Percentiles rank a stretch among this genome's conserved stretches.
Evolutionary conservation across 208 protist genomes (phyloP).

Genomic region (Wallacemonas rigidus): DNA sequence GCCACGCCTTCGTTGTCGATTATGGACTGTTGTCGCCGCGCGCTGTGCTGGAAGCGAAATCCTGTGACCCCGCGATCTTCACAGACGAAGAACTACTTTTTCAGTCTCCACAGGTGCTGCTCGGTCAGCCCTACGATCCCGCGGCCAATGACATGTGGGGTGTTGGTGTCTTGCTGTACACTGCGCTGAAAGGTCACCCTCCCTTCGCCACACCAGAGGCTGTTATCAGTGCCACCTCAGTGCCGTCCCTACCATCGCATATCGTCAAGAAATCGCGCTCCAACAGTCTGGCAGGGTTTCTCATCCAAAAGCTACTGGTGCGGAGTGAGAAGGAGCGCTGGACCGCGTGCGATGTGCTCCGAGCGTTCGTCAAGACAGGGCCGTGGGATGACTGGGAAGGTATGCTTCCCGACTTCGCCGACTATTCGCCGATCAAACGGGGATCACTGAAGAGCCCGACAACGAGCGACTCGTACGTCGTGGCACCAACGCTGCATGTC

Average conservation of each 20-base stretch:
- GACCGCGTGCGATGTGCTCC: conserved; percentile 1
- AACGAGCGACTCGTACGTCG: background rate
- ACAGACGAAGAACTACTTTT: background rate
- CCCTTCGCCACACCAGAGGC: background rate
- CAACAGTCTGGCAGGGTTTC: background rate
- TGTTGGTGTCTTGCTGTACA: conserved; percentile 3
- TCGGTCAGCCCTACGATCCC: background rate
- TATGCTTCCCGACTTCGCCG: background rate
- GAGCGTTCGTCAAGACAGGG: background rate
- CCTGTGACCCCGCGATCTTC: background rate
- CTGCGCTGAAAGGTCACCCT: background rate
- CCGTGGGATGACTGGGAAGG: background rate
- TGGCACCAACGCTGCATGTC: background rate
- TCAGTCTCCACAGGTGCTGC: conserved; percentile 11
- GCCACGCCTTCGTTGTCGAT: conserved; percentile 1
- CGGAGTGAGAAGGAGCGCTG: background rate
- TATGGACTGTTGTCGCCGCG: background rate
- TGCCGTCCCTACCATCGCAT: background rate
- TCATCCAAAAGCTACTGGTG: background rate
- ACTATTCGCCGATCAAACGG: background rate
- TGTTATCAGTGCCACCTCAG: background rate
- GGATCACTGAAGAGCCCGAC: background rate
- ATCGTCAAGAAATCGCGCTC: background rate
- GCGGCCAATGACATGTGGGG: conserved; percentile 16
- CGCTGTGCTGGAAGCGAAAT: background rate